Base-by-base conservation (phyloP, 2,329 filamentous ascomycete species). In the Fusarium chuoi region DNA sequence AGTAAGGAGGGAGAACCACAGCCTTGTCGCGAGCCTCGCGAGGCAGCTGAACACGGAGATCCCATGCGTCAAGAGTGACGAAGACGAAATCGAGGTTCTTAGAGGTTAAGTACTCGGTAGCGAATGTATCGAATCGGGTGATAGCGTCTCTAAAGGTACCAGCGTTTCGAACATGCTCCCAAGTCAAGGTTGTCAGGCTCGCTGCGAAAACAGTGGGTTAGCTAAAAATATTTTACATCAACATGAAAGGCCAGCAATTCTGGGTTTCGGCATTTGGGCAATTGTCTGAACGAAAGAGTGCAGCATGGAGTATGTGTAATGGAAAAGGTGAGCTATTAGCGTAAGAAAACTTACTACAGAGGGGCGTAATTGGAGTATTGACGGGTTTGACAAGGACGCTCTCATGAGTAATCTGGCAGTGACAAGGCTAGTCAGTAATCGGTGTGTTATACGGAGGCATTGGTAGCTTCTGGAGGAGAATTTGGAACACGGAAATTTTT, bases 1-100 rank as follows among this genome's bases (percentile, higher is more conserved):
- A 90, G 83, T 99, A 99, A 15, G 96, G 93, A 28, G 96, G 96
- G 41, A 99, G 90, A 58, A 98, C 96, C 46, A 98, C 96, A 76
- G 95, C 93, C 89, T 99, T 99, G 87, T 99, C 96, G 79, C 96
- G 94, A 81, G 96, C 96, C 87, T 99, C 96, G 74, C 96, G 94
- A 54, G 96, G 96, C 81, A 99, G 90, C 88, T 99, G 96, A 66
- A 99, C 96, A 78, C 96, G 94, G 69, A 99, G 91, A 82, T 99
- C 96, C 96, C 96, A 99, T 51, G 96, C 95, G 84, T 98, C 97
- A 79, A 99, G 91, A 46, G 96, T 99, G 70, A 99, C 96, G 83
- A 99, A 99, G 75, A 97, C 95, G 82, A 99, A 99, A 80, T 98
- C 96, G 81, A 96, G 90, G 82, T 97, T 96, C 84, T 97, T 95